These are phyloP conservation scores for Ogataea trehaloabstinens DNA, from an alignment of 805 yeast genomes.

Conservation along the genomic window DNA sequence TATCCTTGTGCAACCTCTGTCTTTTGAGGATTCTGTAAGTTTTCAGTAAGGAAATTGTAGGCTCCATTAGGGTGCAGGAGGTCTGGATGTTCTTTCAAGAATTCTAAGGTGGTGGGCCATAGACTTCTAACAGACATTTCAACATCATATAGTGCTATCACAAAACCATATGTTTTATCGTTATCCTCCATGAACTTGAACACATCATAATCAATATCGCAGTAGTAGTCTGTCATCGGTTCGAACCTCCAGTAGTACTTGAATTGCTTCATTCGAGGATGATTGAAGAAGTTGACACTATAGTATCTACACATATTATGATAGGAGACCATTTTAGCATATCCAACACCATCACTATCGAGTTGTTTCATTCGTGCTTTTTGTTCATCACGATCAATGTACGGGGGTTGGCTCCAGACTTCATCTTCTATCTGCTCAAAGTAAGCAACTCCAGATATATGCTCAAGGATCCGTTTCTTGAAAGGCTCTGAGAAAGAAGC, in stretches of 20 bases:
- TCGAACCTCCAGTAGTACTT: conserved; percentile 81
- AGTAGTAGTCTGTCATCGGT: conserved; percentile 66
- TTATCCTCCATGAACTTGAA: conserved; percentile 71
- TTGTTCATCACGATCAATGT: conserved; percentile 38
- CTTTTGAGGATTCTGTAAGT: conserved; percentile 49
- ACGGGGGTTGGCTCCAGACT: conserved; percentile 47
- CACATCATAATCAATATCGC: conserved; percentile 72
- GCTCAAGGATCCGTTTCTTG: conserved; percentile 40
- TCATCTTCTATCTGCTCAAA: conserved; percentile 52
- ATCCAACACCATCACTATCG: conserved; percentile 43
- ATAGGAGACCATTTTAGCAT: conserved; percentile 61
- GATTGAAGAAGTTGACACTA: conserved; percentile 59
- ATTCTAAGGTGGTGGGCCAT: conserved; percentile 70
- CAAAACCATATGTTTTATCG: conserved; percentile 71
- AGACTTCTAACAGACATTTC: conserved; percentile 60
- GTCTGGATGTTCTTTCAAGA: conserved; percentile 53
- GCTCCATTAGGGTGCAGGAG: conserved; percentile 56
- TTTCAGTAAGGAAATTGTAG: conserved; percentile 50
- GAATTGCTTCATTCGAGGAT: conserved; percentile 59
- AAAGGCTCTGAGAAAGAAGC: conserved; percentile 59
- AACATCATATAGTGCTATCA: conserved; percentile 65
- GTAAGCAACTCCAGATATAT: conserved; percentile 41
- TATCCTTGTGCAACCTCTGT: conserved; percentile 40
- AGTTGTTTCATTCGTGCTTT: conserved; percentile 35
- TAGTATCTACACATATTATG: conserved; percentile 87